Base-by-base conservation (phyloP, 2,329 filamentous ascomycete species). In the Hymenoscyphus scutula region DNA sequence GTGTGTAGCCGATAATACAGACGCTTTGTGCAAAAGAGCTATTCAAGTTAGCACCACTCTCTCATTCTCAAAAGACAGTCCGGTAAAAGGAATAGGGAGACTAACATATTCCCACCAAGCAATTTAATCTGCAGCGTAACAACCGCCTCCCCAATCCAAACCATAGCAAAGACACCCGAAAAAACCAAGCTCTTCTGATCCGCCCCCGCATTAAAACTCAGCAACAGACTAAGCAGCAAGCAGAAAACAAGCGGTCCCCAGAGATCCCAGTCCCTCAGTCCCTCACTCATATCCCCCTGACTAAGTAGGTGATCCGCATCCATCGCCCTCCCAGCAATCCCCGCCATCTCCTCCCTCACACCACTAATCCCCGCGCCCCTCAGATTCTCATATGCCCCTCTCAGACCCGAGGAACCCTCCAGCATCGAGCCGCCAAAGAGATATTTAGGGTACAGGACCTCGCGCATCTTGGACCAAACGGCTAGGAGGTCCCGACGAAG, bases 111-210 rank as follows among this genome's bases (percentile, higher is more conserved):
- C 54, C 95, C 95, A 63, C 95, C 95, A 63, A 99, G 79, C 70
- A 99, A 81, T 80, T 96, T 97, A 76, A 99, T 98, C 82, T 99
- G 95, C 74, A 96, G 78, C n/a, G 95, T 99, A 63, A 99, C 95
- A 3, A 97, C 89, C 1, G 93, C 93, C 80, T 98, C 93, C 30
- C 93, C 95, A 63, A 99, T 87, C 95, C 95, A 99, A 60, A 99
- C 89, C 78, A 96, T 90, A 56, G 92, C 92, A 78, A 99, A 99
- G 54, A 99, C 92, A 3, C 95, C 95, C 38, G 92, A 96, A 76
- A 99, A 99, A 30, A 98, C 93, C 48, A 90, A 78, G 65, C 93
- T 91, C 73, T 89, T 90, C 80, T 99, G 95, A 56, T 92, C 85
- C 1, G 84, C 82, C 69, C 88, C 84, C 15, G 92, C 92, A 66